phyloP scores from a whole-genome alignment of 2,329 filamentous ascomycete species.

The Venturia pyrina region DNA sequence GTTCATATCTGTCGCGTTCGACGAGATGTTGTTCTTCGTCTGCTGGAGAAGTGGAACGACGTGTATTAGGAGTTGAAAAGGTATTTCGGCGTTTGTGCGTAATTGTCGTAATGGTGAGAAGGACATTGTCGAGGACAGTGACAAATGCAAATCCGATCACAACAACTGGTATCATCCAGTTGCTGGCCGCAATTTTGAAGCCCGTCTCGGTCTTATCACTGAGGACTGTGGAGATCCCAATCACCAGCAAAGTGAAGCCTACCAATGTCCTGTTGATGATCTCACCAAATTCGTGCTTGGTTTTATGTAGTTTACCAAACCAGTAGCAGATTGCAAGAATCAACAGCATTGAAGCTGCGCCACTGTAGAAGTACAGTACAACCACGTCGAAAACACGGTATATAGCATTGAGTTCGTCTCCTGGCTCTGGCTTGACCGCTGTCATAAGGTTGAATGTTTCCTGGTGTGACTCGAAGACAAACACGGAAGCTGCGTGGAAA shows the following conservation, averaged over 20 bases:
- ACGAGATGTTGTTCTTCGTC: not conserved
- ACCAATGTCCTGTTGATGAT: slow-evolving; percentile 20
- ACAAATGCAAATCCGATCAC: slow-evolving; percentile 16
- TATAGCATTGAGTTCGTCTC: slow-evolving; percentile 13
- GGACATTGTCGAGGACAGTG: slow-evolving; percentile 7
- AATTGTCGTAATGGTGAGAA: not conserved
- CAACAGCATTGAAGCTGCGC: slow-evolving; percentile 15
- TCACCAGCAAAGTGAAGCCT: slow-evolving; percentile 18
- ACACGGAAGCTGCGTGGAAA: slow-evolving; percentile 19
- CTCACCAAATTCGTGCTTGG: slow-evolving; percentile 22
- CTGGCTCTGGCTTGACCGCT: slow-evolving; percentile 15
- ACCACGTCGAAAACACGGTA: slow-evolving; percentile 20
- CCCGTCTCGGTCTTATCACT: slow-evolving; percentile 17
- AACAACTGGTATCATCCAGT: slow-evolving; percentile 20
- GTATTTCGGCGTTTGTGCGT: slow-evolving; percentile 1
- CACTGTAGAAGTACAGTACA: slow-evolving; percentile 21
- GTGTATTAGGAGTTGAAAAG: not conserved
- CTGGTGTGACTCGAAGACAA: slow-evolving; percentile 20
- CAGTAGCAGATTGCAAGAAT: slow-evolving; percentile 10
- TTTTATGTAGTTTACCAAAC: slow-evolving; percentile 11
- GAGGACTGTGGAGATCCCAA: slow-evolving; percentile 17
- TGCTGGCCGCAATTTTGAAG: slow-evolving; percentile 19
- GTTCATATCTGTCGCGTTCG: not conserved
- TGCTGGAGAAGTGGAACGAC: not conserved
- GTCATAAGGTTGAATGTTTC: slow-evolving; percentile 20